Conservation (phyloP, 495 filamentous ascomycete genomes). For the Aspergillus diversus region DNA sequence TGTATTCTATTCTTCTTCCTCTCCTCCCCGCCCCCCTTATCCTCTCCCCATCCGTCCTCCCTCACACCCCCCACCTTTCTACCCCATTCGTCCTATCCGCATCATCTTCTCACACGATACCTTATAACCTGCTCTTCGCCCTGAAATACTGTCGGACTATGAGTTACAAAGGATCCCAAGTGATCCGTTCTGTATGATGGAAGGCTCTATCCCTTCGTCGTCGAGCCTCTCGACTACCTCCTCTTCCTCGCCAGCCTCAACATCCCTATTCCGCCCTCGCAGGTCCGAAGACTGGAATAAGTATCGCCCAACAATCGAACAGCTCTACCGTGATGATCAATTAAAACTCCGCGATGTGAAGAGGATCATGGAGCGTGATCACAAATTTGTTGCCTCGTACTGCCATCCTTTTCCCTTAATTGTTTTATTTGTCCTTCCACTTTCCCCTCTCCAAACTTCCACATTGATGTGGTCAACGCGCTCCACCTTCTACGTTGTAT, state of each 20-base stretch:
- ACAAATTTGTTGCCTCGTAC: slow-evolving; percentile 49
- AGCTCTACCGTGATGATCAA: slow-evolving; percentile 47
- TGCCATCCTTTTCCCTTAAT: slow-evolving; percentile 23
- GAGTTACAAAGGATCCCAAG: slow-evolving; percentile 18
- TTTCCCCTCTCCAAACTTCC: slow-evolving; percentile 8
- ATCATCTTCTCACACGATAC: slow-evolving; percentile 7
- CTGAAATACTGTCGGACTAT: slow-evolving; percentile 21
- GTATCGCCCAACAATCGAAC: slow-evolving; percentile 44
- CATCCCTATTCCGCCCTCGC: slow-evolving; percentile 41
- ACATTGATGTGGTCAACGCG: slow-evolving; percentile 5
- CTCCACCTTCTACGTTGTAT: not conserved
- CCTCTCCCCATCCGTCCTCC: slow-evolving; percentile 11
- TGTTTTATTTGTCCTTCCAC: slow-evolving; percentile 13
- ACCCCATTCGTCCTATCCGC: not conserved
- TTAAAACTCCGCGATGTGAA: slow-evolving; percentile 49
- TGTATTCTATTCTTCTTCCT: slow-evolving; percentile 4
- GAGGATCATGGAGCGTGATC: slow-evolving; percentile 46
- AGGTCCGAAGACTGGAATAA: slow-evolving; percentile 49
- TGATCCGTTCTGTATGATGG: slow-evolving; percentile 27
- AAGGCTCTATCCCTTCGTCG: slow-evolving; percentile 31
- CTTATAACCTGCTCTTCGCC: slow-evolving; percentile 1
- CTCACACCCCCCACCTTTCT: slow-evolving; percentile 9
- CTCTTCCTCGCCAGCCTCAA: slow-evolving; percentile 22
- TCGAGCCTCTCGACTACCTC: slow-evolving; percentile 25
- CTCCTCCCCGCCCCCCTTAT: slow-evolving; percentile 8